Percentiles rank a stretch among this genome's conserved stretches.
phyloP scores from a whole-genome alignment of 1,284 basidiomycete species.

The Fereydounia khargensis region DNA sequence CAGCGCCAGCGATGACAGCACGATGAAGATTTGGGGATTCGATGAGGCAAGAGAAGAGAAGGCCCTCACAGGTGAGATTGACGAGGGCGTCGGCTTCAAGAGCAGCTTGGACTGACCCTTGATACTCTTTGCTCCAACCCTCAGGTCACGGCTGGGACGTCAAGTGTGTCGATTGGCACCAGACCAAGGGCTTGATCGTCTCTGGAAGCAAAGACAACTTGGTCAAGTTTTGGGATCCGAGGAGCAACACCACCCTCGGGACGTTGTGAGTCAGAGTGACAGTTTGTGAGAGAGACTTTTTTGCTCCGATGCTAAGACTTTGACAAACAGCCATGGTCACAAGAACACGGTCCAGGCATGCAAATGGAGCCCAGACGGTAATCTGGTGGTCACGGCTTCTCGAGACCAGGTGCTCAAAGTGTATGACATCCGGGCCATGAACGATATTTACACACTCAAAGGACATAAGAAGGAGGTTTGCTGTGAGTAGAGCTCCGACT shows the following conservation, averaged over 20 bases:
- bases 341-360: conserved; percentile 95
- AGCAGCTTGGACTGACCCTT: background rate
- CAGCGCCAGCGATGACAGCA: conserved; percentile 89
- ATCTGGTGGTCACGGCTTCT: conserved; percentile 87
- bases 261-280: conserved; percentile 9
- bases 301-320: too few relatives aligned
- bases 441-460: conserved; percentile 82
- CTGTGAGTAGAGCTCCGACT: conserved; percentile 70
- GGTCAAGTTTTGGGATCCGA: conserved; percentile 98
- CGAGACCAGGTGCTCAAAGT: conserved; percentile 90
- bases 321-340: conserved; percentile 68
- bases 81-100: too few relatives aligned
- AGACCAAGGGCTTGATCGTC: conserved; percentile 87
- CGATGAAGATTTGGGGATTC: conserved; percentile 92
- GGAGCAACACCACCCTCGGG: conserved; percentile 12
- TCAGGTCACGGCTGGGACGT: conserved; percentile 99
- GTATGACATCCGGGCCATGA: conserved; percentile 98
- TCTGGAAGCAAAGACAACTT: conserved; percentile 96
- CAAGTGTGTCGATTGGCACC: conserved; percentile 97
- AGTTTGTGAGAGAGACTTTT: too few relatives aligned
- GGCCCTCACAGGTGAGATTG: conserved; percentile 73
- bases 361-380: conserved; percentile 81
- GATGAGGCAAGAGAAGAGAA: conserved; percentile 82
- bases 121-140: conserved; percentile 60
- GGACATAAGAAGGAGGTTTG: conserved; percentile 98